Evolutionary conservation across 345 rosid species (phyloP).

Genomic region (Salix suchowensis): DNA sequence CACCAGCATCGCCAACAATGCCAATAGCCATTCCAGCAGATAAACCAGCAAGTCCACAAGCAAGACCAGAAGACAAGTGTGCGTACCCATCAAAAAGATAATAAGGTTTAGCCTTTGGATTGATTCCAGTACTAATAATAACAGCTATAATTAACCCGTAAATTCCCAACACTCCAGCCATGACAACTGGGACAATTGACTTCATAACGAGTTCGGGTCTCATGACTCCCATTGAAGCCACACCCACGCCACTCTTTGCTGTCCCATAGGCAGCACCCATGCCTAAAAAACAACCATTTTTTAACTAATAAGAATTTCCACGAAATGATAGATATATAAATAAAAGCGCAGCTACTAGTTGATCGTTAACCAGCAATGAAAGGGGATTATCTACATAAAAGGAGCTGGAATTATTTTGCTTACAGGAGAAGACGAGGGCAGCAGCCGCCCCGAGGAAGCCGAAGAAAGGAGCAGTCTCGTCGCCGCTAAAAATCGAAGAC

Average conservation of each 20-base stretch:
- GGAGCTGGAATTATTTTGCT: neutral
- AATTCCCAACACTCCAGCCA: constrained; percentile 27
- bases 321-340: too few relatives aligned
- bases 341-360: too few relatives aligned
- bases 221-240: constrained; percentile 27
- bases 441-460: constrained; percentile 32
- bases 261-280: constrained; percentile 30
- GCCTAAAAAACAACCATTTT: constrained; percentile 14
- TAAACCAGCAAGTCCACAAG: constrained; percentile 26
- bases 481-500: constrained; percentile 27
- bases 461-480: constrained; percentile 31
- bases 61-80: constrained; percentile 23
- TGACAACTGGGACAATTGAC: constrained; percentile 26
- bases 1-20: constrained; percentile 26
- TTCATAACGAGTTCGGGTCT: constrained; percentile 26
- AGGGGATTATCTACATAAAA: neutral
- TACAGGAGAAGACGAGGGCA: constrained; percentile 30
- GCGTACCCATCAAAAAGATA: constrained; percentile 26
- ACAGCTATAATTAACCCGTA: constrained; percentile 26
- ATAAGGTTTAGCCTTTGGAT: constrained; percentile 24
- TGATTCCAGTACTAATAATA: constrained; percentile 25
- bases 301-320: neutral
- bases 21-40: constrained; percentile 32
- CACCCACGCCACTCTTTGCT: constrained; percentile 28
- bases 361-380: too few relatives aligned